Evolutionary conservation across 1,139 yeast species (phyloP).

Genomic region (Suhomyces taliae): DNA sequence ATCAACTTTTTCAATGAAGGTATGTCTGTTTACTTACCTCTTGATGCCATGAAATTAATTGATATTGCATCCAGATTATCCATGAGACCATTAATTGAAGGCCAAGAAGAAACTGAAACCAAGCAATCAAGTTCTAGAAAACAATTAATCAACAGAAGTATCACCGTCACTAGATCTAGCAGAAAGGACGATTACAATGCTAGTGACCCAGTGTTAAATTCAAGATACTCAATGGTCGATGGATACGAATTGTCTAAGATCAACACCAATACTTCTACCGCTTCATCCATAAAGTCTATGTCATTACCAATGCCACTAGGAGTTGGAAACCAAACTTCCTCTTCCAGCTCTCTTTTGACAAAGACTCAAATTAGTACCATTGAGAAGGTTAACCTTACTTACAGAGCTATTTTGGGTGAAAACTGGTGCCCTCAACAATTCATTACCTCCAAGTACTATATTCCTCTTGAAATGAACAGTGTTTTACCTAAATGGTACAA

Average conservation of each 20-base stretch:
- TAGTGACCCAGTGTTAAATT: slow-evolving; percentile 23
- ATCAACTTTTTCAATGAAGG: slow-evolving; percentile 79
- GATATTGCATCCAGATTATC: slow-evolving; percentile 61
- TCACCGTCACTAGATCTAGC: slow-evolving; percentile 32
- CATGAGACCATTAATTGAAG: slow-evolving; percentile 35
- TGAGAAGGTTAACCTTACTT: slow-evolving; percentile 47
- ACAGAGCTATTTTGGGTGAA: slow-evolving; percentile 49
- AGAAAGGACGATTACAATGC: slow-evolving; percentile 23
- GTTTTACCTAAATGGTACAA: slow-evolving; percentile 40
- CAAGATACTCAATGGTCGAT: slow-evolving; percentile 49
- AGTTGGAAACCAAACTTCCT: slow-evolving; percentile 43
- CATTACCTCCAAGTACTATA: slow-evolving; percentile 27
- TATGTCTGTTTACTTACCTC: slow-evolving; percentile 53
- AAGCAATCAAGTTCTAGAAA: slow-evolving; percentile 14
- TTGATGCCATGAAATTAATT: slow-evolving; percentile 60
- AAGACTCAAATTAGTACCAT: slow-evolving; percentile 42
- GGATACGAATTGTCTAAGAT: slow-evolving; percentile 51
- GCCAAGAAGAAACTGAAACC: slow-evolving; percentile 11
- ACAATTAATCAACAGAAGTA: slow-evolving; percentile 49
- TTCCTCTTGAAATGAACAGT: slow-evolving; percentile 27
- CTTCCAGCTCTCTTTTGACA: slow-evolving; percentile 38
- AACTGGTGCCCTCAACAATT: slow-evolving; percentile 46
- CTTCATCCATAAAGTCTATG: slow-evolving; percentile 40
- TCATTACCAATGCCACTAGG: slow-evolving; percentile 44
- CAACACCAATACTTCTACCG: slow-evolving; percentile 44